A percentile compares a stretch with the other conserved stretches of the same genome.
Conservation (phyloP, 768 basidiomycete genomes). For the Boletus rubescentipes region DNA sequence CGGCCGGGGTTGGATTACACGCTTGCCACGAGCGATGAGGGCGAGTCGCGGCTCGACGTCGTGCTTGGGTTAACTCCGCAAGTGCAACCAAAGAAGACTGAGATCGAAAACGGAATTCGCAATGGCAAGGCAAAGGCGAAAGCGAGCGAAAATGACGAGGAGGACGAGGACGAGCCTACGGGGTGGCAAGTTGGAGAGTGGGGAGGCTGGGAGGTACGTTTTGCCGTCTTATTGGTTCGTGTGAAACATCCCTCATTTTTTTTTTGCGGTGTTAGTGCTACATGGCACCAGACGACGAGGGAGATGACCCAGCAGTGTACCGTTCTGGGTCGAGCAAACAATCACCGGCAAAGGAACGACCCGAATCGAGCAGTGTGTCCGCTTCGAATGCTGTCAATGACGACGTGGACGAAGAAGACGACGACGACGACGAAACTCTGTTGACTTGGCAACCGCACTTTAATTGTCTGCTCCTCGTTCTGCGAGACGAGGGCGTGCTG, state of each 20-base stretch:
- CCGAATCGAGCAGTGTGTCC: constrained; percentile 15
- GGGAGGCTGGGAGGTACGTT: constrained; percentile 91
- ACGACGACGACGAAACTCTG: constrained; percentile 70
- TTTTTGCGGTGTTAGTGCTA: constrained; percentile 61
- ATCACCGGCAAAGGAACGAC: constrained; percentile 17
- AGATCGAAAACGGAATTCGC: constrained; percentile 1
- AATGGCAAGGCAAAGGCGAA: constrained; percentile 32
- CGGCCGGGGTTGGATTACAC: constrained; percentile 94
- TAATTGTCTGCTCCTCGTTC: constrained; percentile 83
- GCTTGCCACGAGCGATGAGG: constrained; percentile 83
- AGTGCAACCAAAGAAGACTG: constrained; percentile 27
- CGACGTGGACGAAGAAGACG: constrained; percentile 29
- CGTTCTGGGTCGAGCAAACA: constrained; percentile 55
- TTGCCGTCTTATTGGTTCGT: background rate
- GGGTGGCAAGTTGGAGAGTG: constrained; percentile 75
- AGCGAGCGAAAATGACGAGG: constrained; percentile 18
- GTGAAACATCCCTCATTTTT: background rate
- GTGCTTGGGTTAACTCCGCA: constrained; percentile 84
- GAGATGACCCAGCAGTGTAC: constrained; percentile 95
- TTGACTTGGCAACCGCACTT: constrained; percentile 87
- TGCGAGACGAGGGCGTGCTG: constrained; percentile 92
- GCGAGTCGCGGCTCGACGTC: constrained; percentile 80
- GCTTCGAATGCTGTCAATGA: constrained; percentile 10
- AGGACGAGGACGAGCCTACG: constrained; percentile 30
- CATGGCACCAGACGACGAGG: constrained; percentile 91